Evolutionary conservation across 441 rosid genomes (phyloP).

Genomic region (Arabidopsis hybrid): DNA sequence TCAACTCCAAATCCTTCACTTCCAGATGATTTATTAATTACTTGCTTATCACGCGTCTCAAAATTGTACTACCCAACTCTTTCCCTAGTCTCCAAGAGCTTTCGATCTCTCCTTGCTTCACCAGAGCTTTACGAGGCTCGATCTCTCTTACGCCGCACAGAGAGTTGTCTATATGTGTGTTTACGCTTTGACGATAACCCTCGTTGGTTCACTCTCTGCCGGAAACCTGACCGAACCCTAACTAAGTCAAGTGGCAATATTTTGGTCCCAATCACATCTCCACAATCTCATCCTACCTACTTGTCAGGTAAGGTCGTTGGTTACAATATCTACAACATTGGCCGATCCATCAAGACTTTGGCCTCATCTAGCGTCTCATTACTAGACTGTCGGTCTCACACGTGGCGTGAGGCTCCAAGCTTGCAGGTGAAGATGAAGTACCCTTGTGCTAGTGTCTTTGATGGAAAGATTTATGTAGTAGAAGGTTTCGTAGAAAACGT

Average conservation of each 20-base stretch:
- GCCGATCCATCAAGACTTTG: neutral
- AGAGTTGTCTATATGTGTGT: conserved; percentile 11
- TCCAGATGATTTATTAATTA: conserved; percentile 8
- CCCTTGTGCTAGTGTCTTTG: neutral
- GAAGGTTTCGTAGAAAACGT: too few relatives aligned
- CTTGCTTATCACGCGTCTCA: neutral
- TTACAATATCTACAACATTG: neutral
- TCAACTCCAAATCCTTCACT: neutral
- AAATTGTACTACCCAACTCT: neutral
- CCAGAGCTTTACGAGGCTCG: conserved; percentile 2
- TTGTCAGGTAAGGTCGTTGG: neutral
- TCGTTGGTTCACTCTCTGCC: conserved; percentile 16
- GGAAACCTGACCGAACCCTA: neutral
- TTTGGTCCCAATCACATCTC: neutral
- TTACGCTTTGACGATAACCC: neutral
- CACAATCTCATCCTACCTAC: neutral
- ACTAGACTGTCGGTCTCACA: neutral
- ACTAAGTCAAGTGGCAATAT: neutral
- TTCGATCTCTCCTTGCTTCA: conserved; percentile 8
- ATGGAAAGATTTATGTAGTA: neutral
- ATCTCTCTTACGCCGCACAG: neutral
- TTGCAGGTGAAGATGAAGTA: neutral
- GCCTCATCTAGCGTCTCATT: neutral
- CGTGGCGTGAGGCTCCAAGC: neutral
- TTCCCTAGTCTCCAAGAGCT: conserved; percentile 11